Evolutionary conservation across 2,329 filamentous ascomycete species (phyloP), one percentile per base, ranked within the genome.

Genomic region (Colletotrichum neosansevieriae): DNA sequence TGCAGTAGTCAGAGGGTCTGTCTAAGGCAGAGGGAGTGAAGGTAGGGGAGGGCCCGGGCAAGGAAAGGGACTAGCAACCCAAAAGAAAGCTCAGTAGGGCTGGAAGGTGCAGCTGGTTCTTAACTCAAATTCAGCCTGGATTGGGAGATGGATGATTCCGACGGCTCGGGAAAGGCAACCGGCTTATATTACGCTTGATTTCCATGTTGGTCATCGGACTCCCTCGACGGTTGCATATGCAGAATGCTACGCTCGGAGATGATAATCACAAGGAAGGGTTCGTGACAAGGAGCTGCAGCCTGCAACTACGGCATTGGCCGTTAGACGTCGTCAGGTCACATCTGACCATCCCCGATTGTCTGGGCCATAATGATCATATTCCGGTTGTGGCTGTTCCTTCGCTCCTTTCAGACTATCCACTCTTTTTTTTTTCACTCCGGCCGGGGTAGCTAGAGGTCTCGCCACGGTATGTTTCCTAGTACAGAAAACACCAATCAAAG

Each of bases 271-370:
- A 24, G 51, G 51, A 57, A 67, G 36, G 58, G 58, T 40, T 34
- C 36, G 24, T 42, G 40, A 44, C 21, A 29, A 54, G 29, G 19
- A 54, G 51, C 56, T 7, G 47, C 36, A 38, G 58, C 36, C 17
- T 56, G 36, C 11, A 29, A 11, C 10, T 24, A 32, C 58, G 63
- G 58, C 49, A 57, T 15, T 62, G 63, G 29, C 58, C 58, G 63
- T 13, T n/a, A 29, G 50, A 56, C 34, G 44, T 42, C 58, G 49
- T 63, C 64, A 63, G 64, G 64, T 67, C 64, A 63, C 64, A 63
- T 51, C 50, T 67, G 58, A 32, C 58, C 58, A 67, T 63, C 3
- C 44, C 36, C 51, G 10, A 32, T 32, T 42, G 4, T 17, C 7
- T 11, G 34, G 15, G 19, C 58, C 64, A 51, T 63, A 58, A 51